Base-by-base conservation (phyloP, 768 basidiomycete genomes). In the Dacryopinax primogenitus region DNA sequence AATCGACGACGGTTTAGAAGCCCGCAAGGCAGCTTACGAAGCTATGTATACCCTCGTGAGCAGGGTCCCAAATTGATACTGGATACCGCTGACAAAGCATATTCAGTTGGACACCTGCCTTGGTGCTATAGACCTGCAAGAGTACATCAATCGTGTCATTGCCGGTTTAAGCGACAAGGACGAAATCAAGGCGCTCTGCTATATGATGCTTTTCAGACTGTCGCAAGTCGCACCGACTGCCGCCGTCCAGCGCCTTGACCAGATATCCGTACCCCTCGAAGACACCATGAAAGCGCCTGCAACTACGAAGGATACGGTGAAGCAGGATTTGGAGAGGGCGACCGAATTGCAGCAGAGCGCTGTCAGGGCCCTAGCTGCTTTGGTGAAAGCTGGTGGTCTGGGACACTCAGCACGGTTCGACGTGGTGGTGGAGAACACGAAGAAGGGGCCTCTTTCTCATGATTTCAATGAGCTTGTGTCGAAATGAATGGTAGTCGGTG, bases 1-100 rank as follows among this genome's bases (percentile, higher is more conserved):
- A 73, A 91, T 96, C 63, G 96, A 99, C 70, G 94, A 98, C 68
- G 96, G 96, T 61, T 80, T 98, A 39, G 95, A 98, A 68, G 86
- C 93, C 23, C 85, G 96, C 66, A 98, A 97, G 80, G 94, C 91
- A 0, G 95, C 96, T 1, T 98, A 90, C 75, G 96, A 99, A 76
- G 92, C 93, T 0, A 90, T 97, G 80, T 94, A 96, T 73, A 96
- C 93, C 21, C 76, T 98, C 69, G 92, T 93, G 70, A 69, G 87
- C 11, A 13, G 7, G 1, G 39, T 67, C 16, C 62, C 34, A 41
- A 26, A 33, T 62, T 18, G 11, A 28, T 30, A 0, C 0, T 18
- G 23, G 2, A 39, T 63, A 6, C 36, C 51, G 47, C 37, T 68
- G 34, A 64, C 62, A 44, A 26, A 15, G 15, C 16, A 11, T 18